These are phyloP conservation scores for Populus euphratica DNA, from an alignment of 345 rosid genomes.

Conservation along the genomic window DNA sequence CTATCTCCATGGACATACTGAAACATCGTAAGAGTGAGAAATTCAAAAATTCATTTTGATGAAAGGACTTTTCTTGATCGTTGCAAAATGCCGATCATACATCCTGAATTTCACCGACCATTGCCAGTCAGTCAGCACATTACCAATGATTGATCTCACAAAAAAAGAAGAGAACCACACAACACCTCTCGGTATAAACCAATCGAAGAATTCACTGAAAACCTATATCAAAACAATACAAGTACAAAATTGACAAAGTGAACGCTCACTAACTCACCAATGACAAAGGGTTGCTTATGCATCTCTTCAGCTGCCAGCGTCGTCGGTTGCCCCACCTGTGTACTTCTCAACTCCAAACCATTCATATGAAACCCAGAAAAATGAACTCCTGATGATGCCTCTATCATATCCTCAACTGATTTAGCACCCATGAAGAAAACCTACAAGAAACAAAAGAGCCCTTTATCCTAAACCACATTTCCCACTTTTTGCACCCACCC, in stretches of 20 bases:
- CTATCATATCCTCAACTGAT: conserved; percentile 80
- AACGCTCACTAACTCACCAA: conserved; percentile 47
- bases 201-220: not conserved
- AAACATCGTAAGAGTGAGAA: too few species aligned
- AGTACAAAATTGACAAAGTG: not conserved
- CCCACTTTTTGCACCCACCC: not conserved
- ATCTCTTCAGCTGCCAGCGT: conserved; percentile 47
- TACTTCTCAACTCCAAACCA: conserved; percentile 41
- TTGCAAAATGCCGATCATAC: too few species aligned
- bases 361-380: conserved; percentile 87
- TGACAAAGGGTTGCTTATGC: conserved; percentile 83
- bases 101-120: too few species aligned
- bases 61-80: too few species aligned
- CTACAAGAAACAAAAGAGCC: too few species aligned
- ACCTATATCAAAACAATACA: not conserved
- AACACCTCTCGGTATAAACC: too few species aligned
- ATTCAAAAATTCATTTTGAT: too few species aligned
- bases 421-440: conserved; percentile 42
- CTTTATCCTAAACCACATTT: not conserved
- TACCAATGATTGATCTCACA: too few species aligned
- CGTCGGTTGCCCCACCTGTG: conserved; percentile 39
- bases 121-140: too few species aligned
- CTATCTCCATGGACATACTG: too few species aligned
- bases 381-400: conserved; percentile 79
- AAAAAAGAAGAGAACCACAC: too few species aligned